phyloP scores from a whole-genome alignment of 495 filamentous ascomycete genomes.

The Cercophora newfieldiana region DNA sequence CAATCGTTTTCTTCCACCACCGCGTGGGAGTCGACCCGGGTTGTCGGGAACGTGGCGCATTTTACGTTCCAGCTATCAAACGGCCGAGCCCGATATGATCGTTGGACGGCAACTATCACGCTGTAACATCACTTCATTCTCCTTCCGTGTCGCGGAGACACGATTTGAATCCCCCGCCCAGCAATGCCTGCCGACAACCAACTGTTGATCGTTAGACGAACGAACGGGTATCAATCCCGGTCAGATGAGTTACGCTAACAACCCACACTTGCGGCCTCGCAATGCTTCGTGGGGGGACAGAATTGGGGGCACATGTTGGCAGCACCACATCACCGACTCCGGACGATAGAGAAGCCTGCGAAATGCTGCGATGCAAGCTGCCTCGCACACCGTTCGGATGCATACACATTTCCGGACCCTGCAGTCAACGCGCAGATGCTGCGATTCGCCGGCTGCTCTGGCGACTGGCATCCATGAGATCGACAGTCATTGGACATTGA shows the following conservation, averaged over 20 bases:
- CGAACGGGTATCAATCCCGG: conserved; percentile 1
- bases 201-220: neutral
- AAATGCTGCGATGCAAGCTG: neutral
- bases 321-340: neutral
- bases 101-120: neutral
- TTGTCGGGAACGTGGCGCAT: neutral
- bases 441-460: neutral
- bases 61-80: neutral
- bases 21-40: too few relatives aligned
- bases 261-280: neutral
- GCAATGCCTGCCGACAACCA: neutral
- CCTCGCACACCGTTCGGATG: neutral
- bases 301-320: neutral
- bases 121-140: too few relatives aligned
- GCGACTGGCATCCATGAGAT: neutral
- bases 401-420: conserved; percentile 7
- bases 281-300: neutral
- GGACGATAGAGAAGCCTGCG: neutral
- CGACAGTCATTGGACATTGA: conserved; percentile 6
- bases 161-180: neutral
- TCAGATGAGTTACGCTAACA: neutral
- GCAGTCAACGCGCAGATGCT: neutral
- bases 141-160: too few relatives aligned
- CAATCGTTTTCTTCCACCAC: too few relatives aligned
- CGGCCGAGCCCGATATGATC: neutral